Conservation (phyloP, 2,329 filamentous ascomycete species). For the Leptographium lundbergii region DNA sequence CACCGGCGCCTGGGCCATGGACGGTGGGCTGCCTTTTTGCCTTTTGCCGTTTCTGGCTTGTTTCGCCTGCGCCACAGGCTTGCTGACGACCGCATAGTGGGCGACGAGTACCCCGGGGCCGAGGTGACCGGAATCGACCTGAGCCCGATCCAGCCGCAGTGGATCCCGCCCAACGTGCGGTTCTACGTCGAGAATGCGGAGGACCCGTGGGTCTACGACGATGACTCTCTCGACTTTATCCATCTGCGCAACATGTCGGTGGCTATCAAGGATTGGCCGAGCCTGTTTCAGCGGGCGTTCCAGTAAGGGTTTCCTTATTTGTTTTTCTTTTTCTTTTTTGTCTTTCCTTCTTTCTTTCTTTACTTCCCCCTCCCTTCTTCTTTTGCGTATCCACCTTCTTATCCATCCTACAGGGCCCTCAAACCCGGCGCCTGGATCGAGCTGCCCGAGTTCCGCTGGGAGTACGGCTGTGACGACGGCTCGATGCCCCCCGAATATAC, state of each 20-base stretch:
- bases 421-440: constrained; percentile 31
- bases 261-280: constrained; percentile 33
- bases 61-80: neutral
- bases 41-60: neutral
- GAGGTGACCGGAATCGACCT: constrained; percentile 31
- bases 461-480: constrained; percentile 14
- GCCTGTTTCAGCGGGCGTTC: constrained; percentile 19
- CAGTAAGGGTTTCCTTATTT: neutral
- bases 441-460: constrained; percentile 17
- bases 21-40: constrained; percentile 3
- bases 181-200: constrained; percentile 25
- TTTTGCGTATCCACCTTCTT: neutral
- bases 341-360: neutral
- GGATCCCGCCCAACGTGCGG: constrained; percentile 26
- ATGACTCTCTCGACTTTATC: constrained; percentile 41
- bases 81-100: neutral
- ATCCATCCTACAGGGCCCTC: constrained; percentile 11
- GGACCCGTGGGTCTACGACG: constrained; percentile 34
- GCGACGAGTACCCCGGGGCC: constrained; percentile 19
- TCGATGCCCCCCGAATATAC: constrained; percentile 18
- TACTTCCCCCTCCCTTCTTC: neutral
- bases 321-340: neutral
- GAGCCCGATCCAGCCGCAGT: constrained; percentile 29
- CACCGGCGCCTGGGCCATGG: constrained; percentile 14
- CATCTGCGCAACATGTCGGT: constrained; percentile 43